Base-by-base conservation (phyloP, 179 eudicot genomes). In the Corrigiola litoralis region DNA sequence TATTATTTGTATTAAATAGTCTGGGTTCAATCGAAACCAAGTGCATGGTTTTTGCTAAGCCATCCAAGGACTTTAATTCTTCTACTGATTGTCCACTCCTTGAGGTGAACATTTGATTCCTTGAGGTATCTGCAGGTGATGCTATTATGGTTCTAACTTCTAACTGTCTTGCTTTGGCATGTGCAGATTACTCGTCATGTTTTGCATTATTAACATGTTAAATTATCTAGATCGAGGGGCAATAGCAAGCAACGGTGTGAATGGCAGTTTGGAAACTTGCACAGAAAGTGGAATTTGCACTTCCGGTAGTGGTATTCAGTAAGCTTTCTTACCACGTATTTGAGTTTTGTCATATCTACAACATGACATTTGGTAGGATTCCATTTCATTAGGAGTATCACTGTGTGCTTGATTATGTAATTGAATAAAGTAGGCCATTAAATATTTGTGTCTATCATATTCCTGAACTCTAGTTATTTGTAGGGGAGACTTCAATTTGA, bases 241-340 rank as follows among this genome's bases (percentile, higher is more conserved):
- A 24, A 90, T 90, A 67, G 97, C 89, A 29, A 90, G 97, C 77
- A 90, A 90, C 62, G 97, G 97, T 63, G 95, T 90, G 29, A 90
- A 90, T 70, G 97, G 95, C 58, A 84, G 80, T 68, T 76, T 59
- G 57, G 66, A 44, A 71, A 75, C 78, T 44, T 89, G 96, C 73
- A 62, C 84, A 18, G 67, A 76, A 50, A 66, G 69, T 74, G 95
- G 91, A 51, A 52, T 54, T 44, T 89, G 96, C 71, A 78, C 86
- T 42, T 40, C 84, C 63, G 95, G 86, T 55, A 85, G 68, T 63
- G 96, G 95, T 72, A 87, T 90, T 82, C 97, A 90, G 95, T 90
- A 75, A 84, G 95, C 70, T 36, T 50, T n/a, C n/a, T 33, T 29
- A 47, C 20, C 29, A 10, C 28, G 51, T 58, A 24, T 28, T n/a